Evolutionary conservation across 1,139 yeast species (phyloP).

Genomic region (Scheffersomyces quercinus): DNA sequence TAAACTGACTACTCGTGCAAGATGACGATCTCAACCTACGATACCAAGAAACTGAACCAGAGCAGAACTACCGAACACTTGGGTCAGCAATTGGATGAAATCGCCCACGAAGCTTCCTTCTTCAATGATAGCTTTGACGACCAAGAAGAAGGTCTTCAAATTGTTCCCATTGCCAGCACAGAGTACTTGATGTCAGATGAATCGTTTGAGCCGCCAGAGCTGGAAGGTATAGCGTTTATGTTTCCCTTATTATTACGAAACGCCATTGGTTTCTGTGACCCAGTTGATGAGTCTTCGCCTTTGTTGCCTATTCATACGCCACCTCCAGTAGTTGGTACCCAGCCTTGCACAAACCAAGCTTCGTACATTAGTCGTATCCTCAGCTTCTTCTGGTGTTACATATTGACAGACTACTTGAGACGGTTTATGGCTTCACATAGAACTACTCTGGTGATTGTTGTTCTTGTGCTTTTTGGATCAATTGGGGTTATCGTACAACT

Average conservation of each 20-base stretch:
- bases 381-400: slow-evolving; percentile 2
- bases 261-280: not conserved
- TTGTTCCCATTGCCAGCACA: not conserved
- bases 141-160: not conserved
- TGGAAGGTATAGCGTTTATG: slow-evolving; percentile 1
- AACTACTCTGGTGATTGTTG: not conserved
- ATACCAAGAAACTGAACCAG: too few species aligned
- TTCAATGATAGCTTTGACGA: slow-evolving; percentile 1
- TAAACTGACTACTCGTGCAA: too few species aligned
- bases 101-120: slow-evolving; percentile 8
- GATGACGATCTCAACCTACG: too few species aligned
- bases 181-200: not conserved
- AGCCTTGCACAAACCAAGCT: too few species aligned
- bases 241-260: not conserved
- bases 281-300: not conserved
- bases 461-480: too few species aligned
- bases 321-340: too few species aligned
- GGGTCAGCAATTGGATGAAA: slow-evolving; percentile 7
- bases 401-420: slow-evolving; percentile 1
- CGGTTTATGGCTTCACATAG: slow-evolving; percentile 1
- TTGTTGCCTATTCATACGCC: not conserved
- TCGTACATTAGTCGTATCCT: not conserved
- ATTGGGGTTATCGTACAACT: not conserved
- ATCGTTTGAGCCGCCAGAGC: not conserved
- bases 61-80: not conserved